Percentiles rank a stretch among this genome's conserved stretches.
Conservation (phyloP, 805 yeast species). For the Suhomyces emberorum region DNA sequence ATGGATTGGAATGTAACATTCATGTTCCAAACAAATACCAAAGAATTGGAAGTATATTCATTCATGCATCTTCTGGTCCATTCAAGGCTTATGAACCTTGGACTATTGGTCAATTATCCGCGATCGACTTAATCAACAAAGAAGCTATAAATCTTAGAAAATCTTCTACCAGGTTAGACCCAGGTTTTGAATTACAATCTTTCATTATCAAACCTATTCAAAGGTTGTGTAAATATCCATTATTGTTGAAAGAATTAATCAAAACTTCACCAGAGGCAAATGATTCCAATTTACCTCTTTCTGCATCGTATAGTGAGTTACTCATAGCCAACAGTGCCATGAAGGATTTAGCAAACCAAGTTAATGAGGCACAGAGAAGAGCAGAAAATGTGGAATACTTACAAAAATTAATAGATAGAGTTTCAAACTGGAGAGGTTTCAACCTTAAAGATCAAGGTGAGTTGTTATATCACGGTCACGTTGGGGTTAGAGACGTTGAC, state of each 20-base stretch:
- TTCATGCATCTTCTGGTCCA: slow-evolving; percentile 74
- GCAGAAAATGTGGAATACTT: slow-evolving; percentile 79
- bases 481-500: slow-evolving; percentile 64
- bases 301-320: slow-evolving; percentile 57
- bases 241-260: slow-evolving; percentile 70
- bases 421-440: slow-evolving; percentile 91
- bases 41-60: slow-evolving; percentile 83
- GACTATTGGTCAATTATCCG: slow-evolving; percentile 87
- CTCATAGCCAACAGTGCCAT: slow-evolving; percentile 67
- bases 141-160: slow-evolving; percentile 56
- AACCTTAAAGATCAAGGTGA: slow-evolving; percentile 79
- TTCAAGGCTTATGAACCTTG: slow-evolving; percentile 91
- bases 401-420: slow-evolving; percentile 67
- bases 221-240: slow-evolving; percentile 91
- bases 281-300: slow-evolving; percentile 11
- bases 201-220: slow-evolving; percentile 93
- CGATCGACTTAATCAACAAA: slow-evolving; percentile 71
- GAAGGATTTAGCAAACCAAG: slow-evolving; percentile 79
- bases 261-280: slow-evolving; percentile 53
- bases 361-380: slow-evolving; percentile 90
- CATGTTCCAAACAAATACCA: slow-evolving; percentile 70
- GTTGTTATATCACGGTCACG: slow-evolving; percentile 68
- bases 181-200: slow-evolving; percentile 85
- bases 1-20: slow-evolving; percentile 87
- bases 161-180: slow-evolving; percentile 63